Percentiles rank a stretch among this genome's conserved stretches.
phyloP scores from a whole-genome alignment of 2,329 filamentous ascomycete species.

The Pyricularia pennisetigena region DNA sequence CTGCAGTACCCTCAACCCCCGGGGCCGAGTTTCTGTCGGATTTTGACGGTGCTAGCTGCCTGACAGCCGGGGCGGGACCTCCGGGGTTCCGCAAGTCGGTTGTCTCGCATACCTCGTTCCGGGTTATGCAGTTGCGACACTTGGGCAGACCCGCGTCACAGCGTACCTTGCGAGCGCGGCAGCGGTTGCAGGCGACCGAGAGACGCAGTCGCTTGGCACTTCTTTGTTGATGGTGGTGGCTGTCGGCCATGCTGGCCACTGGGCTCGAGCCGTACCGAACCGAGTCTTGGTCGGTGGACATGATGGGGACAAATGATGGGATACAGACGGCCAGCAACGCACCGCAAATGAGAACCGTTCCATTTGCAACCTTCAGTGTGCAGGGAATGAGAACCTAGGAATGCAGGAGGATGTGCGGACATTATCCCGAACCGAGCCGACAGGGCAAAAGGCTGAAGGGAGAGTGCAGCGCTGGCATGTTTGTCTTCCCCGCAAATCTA shows the following conservation, averaged over 20 bases:
- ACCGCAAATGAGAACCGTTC: not conserved
- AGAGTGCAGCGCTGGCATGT: not conserved
- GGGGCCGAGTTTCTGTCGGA: not conserved
- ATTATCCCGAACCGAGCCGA: not conserved
- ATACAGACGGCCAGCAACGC: not conserved
- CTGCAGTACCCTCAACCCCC: not conserved
- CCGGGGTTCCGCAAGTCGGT: slow-evolving; percentile 15
- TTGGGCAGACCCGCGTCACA: slow-evolving; percentile 18
- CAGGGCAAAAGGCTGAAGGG: not conserved
- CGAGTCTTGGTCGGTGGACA: not conserved
- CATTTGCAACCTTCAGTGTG: not conserved
- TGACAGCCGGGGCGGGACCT: slow-evolving; percentile 1
- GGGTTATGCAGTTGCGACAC: slow-evolving; percentile 16
- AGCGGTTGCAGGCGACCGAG: slow-evolving; percentile 16
- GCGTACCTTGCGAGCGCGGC: slow-evolving; percentile 19
- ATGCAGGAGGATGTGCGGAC: not conserved
- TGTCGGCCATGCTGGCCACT: not conserved
- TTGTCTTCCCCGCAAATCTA: not conserved
- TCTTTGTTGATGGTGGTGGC: not conserved
- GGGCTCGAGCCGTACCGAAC: not conserved
- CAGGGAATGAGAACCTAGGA: not conserved
- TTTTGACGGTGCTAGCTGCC: not conserved
- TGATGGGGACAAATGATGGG: not conserved
- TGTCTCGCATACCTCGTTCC: slow-evolving; percentile 16
- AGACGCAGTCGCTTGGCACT: slow-evolving; percentile 12